These are phyloP conservation scores for Mycena sp. DNA, from an alignment of 1,284 basidiomycete species.

Conservation along the genomic window DNA sequence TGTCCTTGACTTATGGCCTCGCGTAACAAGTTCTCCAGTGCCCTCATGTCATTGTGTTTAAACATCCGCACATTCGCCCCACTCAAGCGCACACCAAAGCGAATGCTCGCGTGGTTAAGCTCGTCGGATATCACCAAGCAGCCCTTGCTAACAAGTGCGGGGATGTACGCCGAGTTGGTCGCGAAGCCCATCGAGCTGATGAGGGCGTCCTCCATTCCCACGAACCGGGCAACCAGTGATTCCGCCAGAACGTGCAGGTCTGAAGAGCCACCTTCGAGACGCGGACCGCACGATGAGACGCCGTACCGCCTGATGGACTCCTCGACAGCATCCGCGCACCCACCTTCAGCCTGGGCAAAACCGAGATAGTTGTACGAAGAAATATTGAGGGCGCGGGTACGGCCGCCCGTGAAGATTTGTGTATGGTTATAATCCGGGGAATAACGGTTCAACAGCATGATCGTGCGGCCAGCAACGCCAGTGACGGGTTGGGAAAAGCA, in stretches of 20 bases:
- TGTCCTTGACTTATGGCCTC: constrained; percentile 98
- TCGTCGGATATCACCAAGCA: constrained; percentile 98
- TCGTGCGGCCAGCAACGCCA: constrained; percentile 95
- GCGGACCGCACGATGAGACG: constrained; percentile 78
- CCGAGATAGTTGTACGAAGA: constrained; percentile 99
- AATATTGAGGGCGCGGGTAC: constrained; percentile 93
- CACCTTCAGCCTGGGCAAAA: constrained; percentile 94
- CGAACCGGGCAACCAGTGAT: constrained; percentile 88
- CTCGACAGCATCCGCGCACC: constrained; percentile 94
- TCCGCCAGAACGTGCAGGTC: constrained; percentile 90
- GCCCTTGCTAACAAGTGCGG: constrained; percentile 91
- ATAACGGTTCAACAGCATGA: constrained; percentile 86
- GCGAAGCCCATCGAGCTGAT: constrained; percentile 98
- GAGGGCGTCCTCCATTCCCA: constrained; percentile 90
- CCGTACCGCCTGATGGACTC: constrained; percentile 84
- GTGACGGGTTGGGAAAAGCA: constrained; percentile 96
- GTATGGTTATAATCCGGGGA: constrained; percentile 87
- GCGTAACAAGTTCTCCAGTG: constrained; percentile 83
- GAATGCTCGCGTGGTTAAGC: constrained; percentile 95
- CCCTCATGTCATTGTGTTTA: constrained; percentile 96
- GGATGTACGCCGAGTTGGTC: constrained; percentile 96
- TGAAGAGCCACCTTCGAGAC: constrained; percentile 85
- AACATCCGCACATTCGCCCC: constrained; percentile 93
- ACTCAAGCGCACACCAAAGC: constrained; percentile 91
- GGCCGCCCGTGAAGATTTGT: constrained; percentile 78